phyloP scores from a whole-genome alignment of 2,329 filamentous ascomycete genomes.

The Trichoderma gracile region DNA sequence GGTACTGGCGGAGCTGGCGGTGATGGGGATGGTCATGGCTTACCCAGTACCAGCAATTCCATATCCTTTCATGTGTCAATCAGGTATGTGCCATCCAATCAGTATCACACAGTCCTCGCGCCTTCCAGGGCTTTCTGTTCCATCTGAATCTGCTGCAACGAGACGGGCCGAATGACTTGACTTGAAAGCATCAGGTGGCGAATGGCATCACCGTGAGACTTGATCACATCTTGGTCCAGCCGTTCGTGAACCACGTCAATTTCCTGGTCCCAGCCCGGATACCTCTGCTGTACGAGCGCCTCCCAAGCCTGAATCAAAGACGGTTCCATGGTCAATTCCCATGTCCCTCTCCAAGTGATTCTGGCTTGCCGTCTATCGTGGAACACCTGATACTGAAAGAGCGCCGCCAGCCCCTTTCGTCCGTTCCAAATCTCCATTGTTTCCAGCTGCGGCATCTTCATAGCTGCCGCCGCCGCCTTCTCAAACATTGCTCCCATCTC shows the following conservation, averaged over 20 bases:
- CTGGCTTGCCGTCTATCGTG: constrained; percentile 15
- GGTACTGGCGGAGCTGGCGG: too few relatives aligned
- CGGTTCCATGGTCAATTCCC: constrained; percentile 15
- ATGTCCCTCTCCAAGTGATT: constrained; percentile 28
- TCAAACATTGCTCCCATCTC: constrained; percentile 32
- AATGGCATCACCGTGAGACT: constrained; percentile 30
- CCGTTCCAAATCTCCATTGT: constrained; percentile 41
- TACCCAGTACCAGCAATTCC: too few relatives aligned
- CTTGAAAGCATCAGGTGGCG: constrained; percentile 26
- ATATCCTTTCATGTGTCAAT: too few relatives aligned
- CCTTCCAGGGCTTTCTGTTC: constrained; percentile 23
- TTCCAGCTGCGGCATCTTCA: constrained; percentile 36
- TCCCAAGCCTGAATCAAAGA: constrained; percentile 29
- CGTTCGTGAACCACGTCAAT: constrained; percentile 23
- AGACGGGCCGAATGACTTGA: constrained; percentile 27
- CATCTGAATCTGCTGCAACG: constrained; percentile 27
- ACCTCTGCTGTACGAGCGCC: constrained; percentile 19
- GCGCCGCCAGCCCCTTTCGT: constrained; percentile 29
- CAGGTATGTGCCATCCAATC: too few relatives aligned
- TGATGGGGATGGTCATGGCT: too few relatives aligned
- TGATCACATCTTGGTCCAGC: constrained; percentile 22
- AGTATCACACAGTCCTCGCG: not conserved
- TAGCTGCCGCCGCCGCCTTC: constrained; percentile 32
- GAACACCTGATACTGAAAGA: constrained; percentile 31
- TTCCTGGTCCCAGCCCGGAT: not conserved